Evolutionary conservation across 495 filamentous ascomycete species (phyloP), one percentile per base, ranked within the genome.

Genomic region (Extremus antarcticus): DNA sequence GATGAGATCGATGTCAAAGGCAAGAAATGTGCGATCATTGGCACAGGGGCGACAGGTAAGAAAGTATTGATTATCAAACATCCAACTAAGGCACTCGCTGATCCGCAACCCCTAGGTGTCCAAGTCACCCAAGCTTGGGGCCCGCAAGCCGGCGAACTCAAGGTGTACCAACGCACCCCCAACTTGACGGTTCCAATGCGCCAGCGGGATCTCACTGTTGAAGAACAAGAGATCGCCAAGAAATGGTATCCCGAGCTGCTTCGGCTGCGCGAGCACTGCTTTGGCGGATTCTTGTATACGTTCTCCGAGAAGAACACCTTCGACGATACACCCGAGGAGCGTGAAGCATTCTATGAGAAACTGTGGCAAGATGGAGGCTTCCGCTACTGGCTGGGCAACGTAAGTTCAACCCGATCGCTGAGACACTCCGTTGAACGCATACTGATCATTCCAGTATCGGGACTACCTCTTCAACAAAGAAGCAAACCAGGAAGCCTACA

Each of bases 11-110:
- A 75, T 72, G 38, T 79, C 70, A 65, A 71, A 21, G 67, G 72
- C 24, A 81, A 80, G 65, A 74, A 74, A 40, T 62, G 81, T 19
- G 76, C 73, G 11, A 72, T 83, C 45, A 75, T 83, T 49, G 79
- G 79, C 29, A 77, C 72, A 21, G 80, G 79, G 13, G 73, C 78
- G 1, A 80, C 77, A 0, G 29, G n/a, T n/a, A n/a, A n/a, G n/a
- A n/a, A n/a, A n/a, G n/a, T n/a, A n/a, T n/a, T n/a, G n/a, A n/a
- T n/a, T n/a, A n/a, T n/a, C n/a, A n/a, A n/a, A n/a, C n/a, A n/a
- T n/a, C n/a, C n/a, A n/a, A n/a, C n/a, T n/a, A n/a, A n/a, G n/a
- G n/a, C n/a, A n/a, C n/a, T n/a, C n/a, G n/a, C n/a, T n/a, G n/a
- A n/a, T n/a, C n/a, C n/a, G n/a, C n/a, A n/a, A n/a, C n/a, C n/a